Evolutionary conservation across 2,329 filamentous ascomycete genomes (phyloP).

Genomic region (Diaporthe ilicicola): DNA sequence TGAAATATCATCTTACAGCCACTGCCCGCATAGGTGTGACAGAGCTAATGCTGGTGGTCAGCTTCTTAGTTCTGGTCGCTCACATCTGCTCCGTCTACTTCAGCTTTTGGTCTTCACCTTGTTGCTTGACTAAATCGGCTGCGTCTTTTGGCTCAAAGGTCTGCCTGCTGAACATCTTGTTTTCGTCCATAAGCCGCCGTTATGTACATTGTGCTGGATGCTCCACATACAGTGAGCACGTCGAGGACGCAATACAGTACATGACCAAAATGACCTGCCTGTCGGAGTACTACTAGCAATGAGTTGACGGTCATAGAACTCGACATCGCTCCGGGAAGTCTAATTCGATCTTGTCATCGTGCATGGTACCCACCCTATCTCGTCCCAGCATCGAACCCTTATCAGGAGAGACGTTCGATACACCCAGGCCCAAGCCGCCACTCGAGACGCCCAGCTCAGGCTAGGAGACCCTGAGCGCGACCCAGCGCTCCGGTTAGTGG

Average conservation of each 20-base stretch:
- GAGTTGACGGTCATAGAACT: background rate
- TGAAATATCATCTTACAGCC: background rate
- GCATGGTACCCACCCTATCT: conserved; percentile 22
- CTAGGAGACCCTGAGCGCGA: background rate
- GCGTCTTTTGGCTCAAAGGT: background rate
- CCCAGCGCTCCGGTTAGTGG: conserved; percentile 18
- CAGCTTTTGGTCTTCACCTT: background rate
- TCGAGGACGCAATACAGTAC: background rate
- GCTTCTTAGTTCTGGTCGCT: background rate
- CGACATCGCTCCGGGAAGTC: background rate
- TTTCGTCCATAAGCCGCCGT: background rate
- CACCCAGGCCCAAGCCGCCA: conserved; percentile 6
- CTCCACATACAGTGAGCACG: background rate
- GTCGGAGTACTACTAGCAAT: background rate
- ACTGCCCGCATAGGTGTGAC: conserved; percentile 10
- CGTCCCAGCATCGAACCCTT: conserved; percentile 17
- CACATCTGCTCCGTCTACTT: background rate
- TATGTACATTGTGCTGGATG: background rate
- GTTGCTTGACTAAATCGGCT: background rate
- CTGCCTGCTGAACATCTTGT: background rate
- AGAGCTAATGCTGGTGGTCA: conserved; percentile 18
- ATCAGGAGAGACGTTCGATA: conserved; percentile 8
- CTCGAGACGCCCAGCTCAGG: conserved; percentile 11
- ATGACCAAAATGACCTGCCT: background rate
- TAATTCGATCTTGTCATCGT: conserved; percentile 25